Evolutionary conservation across 345 rosid genomes (phyloP), one percentile per base, ranked within the genome.

Genomic region (Kernera saxatilis): DNA sequence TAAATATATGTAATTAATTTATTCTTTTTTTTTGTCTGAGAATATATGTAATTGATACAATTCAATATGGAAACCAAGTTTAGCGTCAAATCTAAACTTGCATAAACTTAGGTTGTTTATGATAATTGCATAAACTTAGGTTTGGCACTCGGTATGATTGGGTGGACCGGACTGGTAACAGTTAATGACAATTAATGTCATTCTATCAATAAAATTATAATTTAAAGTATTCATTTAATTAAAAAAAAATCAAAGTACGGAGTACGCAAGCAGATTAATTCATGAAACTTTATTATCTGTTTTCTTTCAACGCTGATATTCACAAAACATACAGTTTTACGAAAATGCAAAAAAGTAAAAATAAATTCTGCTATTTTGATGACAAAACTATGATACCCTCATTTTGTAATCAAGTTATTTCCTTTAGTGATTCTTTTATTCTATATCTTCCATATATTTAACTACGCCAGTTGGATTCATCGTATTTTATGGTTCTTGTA

Each of bases 171-270:
- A 33, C 26, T 43, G 69, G 41, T 41, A 32, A 60, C 73, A 74
- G 2, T 74, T 60, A 74, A 67, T 74, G 40, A 60, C 73, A 74
- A 4, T 74, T 60, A 74, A 67, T 74, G 73, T 40, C 23, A 50
- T 43, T 39, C 4, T 15, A 27, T 19, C 14, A 32, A 3, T 62
- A 6, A 36, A 49, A 27, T 3, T 8, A 61, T 51, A 37, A 36
- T 15, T 2, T 57, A 11, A 17, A 40, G 3, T 69, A 46, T 46
- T 43, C 23, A 8, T 32, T 43, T 7, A 40, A 3, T 39, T 43
- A 43, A 43, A 3, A 43, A 5, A 17, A 30, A 36, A 19, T 5
- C 15, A 51, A 65, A 35, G 52, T 60, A 71, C 55, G 76, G 62
- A 43, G 3, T 63, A 64, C 29, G 50, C 32, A 72, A 61, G 61